Evolutionary conservation across 2,329 filamentous ascomycete genomes (phyloP).

Genomic region (Nemania sp.): DNA sequence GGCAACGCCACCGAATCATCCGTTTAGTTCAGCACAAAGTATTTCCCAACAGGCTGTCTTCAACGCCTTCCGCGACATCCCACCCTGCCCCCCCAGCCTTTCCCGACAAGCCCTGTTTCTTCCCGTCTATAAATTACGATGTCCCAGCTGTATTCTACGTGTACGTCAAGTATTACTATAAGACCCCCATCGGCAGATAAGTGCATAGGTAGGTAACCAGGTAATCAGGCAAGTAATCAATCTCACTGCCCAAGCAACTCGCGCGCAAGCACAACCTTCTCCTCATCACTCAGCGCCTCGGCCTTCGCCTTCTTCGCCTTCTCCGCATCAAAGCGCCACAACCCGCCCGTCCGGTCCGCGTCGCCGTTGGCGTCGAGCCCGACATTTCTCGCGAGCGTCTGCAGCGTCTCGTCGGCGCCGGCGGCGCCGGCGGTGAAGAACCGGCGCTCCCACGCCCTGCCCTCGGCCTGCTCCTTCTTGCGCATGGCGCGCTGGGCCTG

Average conservation of each 20-base stretch:
- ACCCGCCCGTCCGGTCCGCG: constrained; percentile 69
- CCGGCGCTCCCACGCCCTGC: constrained; percentile 80
- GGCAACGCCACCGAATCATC: neutral
- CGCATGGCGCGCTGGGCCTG: constrained; percentile 83
- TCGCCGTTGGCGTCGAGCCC: constrained; percentile 65
- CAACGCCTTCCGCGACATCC: neutral
- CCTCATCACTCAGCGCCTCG: constrained; percentile 52
- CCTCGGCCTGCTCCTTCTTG: constrained; percentile 64
- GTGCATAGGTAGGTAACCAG: too few relatives aligned
- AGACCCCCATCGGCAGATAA: neutral
- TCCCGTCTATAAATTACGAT: neutral
- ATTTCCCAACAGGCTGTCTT: too few relatives aligned
- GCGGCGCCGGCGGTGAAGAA: constrained; percentile 76
- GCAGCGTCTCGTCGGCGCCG: constrained; percentile 58
- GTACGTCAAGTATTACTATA: neutral
- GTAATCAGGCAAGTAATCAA: too few relatives aligned
- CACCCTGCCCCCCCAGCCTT: neutral
- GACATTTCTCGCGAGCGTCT: constrained; percentile 58
- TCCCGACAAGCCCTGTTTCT: too few relatives aligned
- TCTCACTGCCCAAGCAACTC: constrained; percentile 50
- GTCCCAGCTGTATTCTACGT: neutral
- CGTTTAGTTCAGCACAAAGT: too few relatives aligned
- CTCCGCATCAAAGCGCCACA: constrained; percentile 67
- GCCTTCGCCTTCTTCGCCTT: constrained; percentile 59
- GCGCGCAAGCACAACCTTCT: constrained; percentile 54